Conservation (phyloP, 768 basidiomycete species). For the Tricholomella constricta region DNA sequence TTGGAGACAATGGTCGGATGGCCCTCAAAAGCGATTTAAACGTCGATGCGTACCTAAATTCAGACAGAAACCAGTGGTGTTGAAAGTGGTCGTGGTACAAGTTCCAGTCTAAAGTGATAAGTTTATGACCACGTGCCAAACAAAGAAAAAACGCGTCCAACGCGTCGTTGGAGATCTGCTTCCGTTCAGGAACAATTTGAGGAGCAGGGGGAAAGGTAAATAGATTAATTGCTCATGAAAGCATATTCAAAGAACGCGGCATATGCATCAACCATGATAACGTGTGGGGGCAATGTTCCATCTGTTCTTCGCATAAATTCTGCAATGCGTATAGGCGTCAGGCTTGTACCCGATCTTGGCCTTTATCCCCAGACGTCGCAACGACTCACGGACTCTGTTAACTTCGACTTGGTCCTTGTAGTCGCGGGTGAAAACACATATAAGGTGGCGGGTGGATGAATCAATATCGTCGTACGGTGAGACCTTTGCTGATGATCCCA, state of each 20-base stretch:
- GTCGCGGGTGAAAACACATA: constrained; percentile 17
- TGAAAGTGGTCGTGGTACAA: no score
- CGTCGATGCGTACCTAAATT: no score
- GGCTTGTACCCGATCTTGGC: constrained; percentile 20
- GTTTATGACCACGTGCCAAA: no score
- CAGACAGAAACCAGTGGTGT: no score
- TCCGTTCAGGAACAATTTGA: no score
- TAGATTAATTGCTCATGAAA: no score
- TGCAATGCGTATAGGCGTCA: constrained; percentile 16
- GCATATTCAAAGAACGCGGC: not conserved
- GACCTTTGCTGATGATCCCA: constrained; percentile 15
- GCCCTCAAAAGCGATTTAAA: no score
- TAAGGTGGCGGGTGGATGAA: constrained; percentile 4
- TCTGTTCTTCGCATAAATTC: constrained; percentile 1
- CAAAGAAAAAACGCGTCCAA: no score
- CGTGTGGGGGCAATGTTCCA: constrained; percentile 9
- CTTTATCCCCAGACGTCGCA: constrained; percentile 17
- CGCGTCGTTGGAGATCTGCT: no score
- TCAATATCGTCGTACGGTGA: constrained; percentile 13
- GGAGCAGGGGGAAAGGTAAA: no score
- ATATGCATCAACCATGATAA: not conserved
- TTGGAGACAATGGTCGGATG: no score
- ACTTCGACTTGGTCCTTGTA: constrained; percentile 15
- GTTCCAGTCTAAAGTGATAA: no score
- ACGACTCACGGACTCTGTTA: constrained; percentile 10